Percentiles rank a stretch among this genome's conserved stretches.
These are phyloP conservation scores for Pestalotiopsis sp. DNA, from an alignment of 2,329 filamentous ascomycete species.

Conservation along the genomic window DNA sequence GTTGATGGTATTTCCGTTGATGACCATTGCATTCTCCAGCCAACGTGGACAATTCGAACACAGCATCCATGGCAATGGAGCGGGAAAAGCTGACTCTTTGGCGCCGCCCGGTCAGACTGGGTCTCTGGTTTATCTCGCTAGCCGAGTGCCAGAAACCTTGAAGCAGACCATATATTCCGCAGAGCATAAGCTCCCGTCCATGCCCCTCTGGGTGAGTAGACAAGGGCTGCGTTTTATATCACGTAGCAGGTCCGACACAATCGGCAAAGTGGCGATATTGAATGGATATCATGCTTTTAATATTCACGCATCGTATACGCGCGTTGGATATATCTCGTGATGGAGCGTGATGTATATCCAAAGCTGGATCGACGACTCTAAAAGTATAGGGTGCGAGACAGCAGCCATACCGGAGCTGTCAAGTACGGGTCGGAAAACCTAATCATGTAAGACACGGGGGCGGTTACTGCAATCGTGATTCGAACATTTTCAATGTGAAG, in stretches of 20 bases:
- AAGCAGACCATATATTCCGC: conserved; percentile 1
- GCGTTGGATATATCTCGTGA: neutral
- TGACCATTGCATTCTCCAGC: neutral
- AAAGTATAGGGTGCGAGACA: neutral
- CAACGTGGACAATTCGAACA: neutral
- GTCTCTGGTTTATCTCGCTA: neutral
- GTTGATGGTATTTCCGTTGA: neutral
- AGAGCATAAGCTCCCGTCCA: neutral
- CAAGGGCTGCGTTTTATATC: neutral
- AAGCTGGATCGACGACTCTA: neutral
- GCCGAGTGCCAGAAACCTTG: neutral
- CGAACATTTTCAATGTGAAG: neutral
- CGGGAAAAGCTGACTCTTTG: neutral
- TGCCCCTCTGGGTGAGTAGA: neutral
- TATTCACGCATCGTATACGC: neutral
- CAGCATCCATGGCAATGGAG: neutral
- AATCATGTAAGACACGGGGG: neutral
- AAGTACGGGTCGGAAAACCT: neutral
- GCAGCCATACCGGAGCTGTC: neutral
- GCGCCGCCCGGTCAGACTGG: neutral
- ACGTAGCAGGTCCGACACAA: too few relatives aligned
- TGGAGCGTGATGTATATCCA: neutral
- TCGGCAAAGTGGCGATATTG: too few relatives aligned
- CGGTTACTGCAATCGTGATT: neutral
- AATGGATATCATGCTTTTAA: too few relatives aligned